These are phyloP conservation scores for Fusarium sp. DNA, from an alignment of 2,329 filamentous ascomycete species.

Conservation along the genomic window DNA sequence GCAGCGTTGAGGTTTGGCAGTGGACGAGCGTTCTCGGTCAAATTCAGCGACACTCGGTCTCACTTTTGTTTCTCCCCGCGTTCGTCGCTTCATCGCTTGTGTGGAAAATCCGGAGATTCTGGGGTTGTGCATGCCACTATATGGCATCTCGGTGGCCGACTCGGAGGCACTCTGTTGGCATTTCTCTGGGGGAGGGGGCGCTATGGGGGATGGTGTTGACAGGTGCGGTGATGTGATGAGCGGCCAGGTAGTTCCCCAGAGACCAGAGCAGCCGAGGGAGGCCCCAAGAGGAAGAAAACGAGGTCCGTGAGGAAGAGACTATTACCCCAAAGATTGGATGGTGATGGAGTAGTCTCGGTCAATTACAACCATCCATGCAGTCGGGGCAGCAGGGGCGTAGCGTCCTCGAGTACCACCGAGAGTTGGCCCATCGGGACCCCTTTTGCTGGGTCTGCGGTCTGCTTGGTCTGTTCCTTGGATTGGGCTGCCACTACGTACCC, in stretches of 20 bases:
- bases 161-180: slow-evolving; percentile 40
- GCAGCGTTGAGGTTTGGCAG: neutral
- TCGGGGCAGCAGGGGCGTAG: slow-evolving; percentile 43
- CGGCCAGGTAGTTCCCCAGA: slow-evolving; percentile 24
- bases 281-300: neutral
- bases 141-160: slow-evolving; percentile 41
- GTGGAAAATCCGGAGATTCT: slow-evolving; percentile 38
- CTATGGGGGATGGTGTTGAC: neutral
- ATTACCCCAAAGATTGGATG: slow-evolving; percentile 31
- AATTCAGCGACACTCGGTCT: slow-evolving; percentile 23
- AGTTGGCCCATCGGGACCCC: slow-evolving; percentile 50
- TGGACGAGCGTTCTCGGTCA: slow-evolving; percentile 9
- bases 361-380: slow-evolving; percentile 49
- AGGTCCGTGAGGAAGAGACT: slow-evolving; percentile 14
- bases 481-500: too few relatives aligned
- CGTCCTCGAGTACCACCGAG: slow-evolving; percentile 53
- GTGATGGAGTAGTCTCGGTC: slow-evolving; percentile 43
- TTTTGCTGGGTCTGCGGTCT: slow-evolving; percentile 12
- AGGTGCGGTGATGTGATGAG: slow-evolving; percentile 7
- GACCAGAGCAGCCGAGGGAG: neutral
- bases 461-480: slow-evolving; percentile 1
- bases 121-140: slow-evolving; percentile 32
- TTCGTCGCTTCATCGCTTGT: neutral
- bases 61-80: slow-evolving; percentile 35
- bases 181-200: slow-evolving; percentile 33